Conservation (phyloP, 176 grass and related monocot genomes). For the Carex littledalei region DNA sequence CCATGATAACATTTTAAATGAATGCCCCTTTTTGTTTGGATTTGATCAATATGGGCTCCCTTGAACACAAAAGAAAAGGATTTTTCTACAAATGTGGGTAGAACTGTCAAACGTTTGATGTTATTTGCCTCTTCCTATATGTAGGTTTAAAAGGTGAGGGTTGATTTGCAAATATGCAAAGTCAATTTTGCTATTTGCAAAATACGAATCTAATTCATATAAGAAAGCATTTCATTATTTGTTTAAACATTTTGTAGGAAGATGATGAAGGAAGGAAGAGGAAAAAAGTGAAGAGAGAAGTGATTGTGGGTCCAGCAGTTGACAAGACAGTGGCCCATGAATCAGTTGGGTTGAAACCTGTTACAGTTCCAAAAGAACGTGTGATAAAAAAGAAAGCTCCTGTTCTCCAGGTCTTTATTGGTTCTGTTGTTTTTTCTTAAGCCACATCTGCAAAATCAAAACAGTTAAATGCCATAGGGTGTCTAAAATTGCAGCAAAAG, state of each 20-base stretch:
- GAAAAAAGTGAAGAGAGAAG: constrained; percentile 52
- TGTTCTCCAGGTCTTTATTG: constrained; percentile 56
- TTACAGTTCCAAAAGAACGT: constrained; percentile 56
- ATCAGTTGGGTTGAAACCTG: constrained; percentile 74
- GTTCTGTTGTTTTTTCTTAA: not conserved
- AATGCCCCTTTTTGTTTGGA: not conserved
- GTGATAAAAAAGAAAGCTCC: constrained; percentile 86
- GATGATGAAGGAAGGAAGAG: constrained; percentile 39
- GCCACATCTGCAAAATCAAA: not conserved
- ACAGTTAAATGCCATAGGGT: not conserved
- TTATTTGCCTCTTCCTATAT: not conserved
- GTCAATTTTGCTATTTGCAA: not conserved
- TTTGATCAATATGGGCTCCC: not conserved
- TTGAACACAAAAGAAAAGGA: not conserved
- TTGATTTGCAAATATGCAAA: not conserved
- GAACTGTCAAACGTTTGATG: not conserved
- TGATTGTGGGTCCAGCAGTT: constrained; percentile 85
- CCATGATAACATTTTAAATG: not conserved
- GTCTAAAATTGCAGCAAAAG: not conserved
- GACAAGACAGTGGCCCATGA: constrained; percentile 86
- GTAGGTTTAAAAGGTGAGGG: not conserved
- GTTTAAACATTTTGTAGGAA: constrained; percentile 29
- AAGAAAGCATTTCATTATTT: not conserved
- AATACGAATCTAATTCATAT: not conserved
- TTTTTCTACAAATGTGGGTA: not conserved